These are phyloP conservation scores for Dryadomyces sulphureus DNA, from an alignment of 2,329 filamentous ascomycete species.

Conservation along the genomic window DNA sequence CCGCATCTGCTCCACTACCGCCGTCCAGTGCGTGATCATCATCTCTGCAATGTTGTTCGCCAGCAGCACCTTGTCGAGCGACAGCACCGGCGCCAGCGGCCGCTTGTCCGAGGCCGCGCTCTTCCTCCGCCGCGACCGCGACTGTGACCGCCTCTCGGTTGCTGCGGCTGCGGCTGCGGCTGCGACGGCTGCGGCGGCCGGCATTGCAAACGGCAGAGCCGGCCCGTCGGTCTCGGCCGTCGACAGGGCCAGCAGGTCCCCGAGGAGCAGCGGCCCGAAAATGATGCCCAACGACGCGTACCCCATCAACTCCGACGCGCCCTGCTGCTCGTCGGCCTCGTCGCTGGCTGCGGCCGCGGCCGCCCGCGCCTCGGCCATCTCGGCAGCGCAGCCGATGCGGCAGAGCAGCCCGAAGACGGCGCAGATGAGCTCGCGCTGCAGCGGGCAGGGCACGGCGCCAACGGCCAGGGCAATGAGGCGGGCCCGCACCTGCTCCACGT, in stretches of 20 bases:
- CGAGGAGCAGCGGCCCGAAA: constrained; percentile 49
- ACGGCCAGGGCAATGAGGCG: constrained; percentile 52
- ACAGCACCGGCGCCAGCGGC: constrained; percentile 12
- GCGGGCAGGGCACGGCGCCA: constrained; percentile 41
- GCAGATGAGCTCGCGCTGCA: constrained; percentile 48
- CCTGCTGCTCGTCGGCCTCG: constrained; percentile 28
- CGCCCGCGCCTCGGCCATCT: constrained; percentile 20
- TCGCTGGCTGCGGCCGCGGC: constrained; percentile 29
- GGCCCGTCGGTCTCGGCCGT: constrained; percentile 27
- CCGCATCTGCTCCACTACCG: constrained; percentile 45
- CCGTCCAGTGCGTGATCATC: constrained; percentile 51
- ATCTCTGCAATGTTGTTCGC: constrained; percentile 49
- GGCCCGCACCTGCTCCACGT: constrained; percentile 41
- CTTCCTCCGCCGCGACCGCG: constrained; percentile 20
- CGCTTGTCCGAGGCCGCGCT: constrained; percentile 8
- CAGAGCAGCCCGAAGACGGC: constrained; percentile 52
- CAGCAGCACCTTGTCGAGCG: constrained; percentile 40
- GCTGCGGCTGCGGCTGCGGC: no score
- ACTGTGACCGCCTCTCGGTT: no score
- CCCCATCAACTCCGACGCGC: constrained; percentile 46
- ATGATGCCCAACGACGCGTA: constrained; percentile 48
- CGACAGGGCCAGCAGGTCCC: constrained; percentile 39
- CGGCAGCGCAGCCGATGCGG: constrained; percentile 42
- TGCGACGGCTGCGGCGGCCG: no score
- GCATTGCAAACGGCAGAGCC: no score